These are phyloP conservation scores for Trichoderma arundinaceum DNA, from an alignment of 2,329 filamentous ascomycete genomes.

Conservation along the genomic window DNA sequence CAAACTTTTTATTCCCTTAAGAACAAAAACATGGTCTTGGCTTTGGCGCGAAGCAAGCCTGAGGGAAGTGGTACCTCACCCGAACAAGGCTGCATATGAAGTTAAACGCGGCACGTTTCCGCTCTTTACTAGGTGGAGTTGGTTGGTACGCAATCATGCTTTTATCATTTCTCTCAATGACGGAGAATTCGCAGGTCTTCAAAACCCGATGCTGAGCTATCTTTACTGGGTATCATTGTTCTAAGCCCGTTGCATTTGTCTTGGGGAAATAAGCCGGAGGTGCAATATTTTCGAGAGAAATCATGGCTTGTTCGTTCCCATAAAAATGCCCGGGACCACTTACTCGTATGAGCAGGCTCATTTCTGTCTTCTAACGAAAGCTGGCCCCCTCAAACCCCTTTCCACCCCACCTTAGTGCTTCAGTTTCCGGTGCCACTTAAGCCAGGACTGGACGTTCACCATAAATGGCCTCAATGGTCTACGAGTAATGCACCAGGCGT, in stretches of 20 bases:
- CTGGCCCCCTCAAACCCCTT: conserved; percentile 24
- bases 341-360: conserved; percentile 16
- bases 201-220: not conserved
- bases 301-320: not conserved
- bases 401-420: conserved; percentile 26
- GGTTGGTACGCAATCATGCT: not conserved
- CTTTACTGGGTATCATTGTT: not conserved
- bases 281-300: not conserved
- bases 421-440: conserved; percentile 26
- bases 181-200: not conserved
- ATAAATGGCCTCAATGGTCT: conserved; percentile 8
- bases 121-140: not conserved
- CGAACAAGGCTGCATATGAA: conserved; percentile 28
- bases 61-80: conserved; percentile 6
- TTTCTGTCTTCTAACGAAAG: conserved; percentile 2
- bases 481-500: conserved; percentile 29
- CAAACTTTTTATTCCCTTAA: not conserved
- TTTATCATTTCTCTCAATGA: not conserved
- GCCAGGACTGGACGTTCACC: conserved; percentile 4
- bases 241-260: not conserved
- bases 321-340: not conserved
- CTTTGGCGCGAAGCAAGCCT: not conserved
- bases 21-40: no score
- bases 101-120: not conserved
- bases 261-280: not conserved